These are phyloP conservation scores for Firmiana major DNA, from an alignment of 345 rosid species.

Conservation along the genomic window DNA sequence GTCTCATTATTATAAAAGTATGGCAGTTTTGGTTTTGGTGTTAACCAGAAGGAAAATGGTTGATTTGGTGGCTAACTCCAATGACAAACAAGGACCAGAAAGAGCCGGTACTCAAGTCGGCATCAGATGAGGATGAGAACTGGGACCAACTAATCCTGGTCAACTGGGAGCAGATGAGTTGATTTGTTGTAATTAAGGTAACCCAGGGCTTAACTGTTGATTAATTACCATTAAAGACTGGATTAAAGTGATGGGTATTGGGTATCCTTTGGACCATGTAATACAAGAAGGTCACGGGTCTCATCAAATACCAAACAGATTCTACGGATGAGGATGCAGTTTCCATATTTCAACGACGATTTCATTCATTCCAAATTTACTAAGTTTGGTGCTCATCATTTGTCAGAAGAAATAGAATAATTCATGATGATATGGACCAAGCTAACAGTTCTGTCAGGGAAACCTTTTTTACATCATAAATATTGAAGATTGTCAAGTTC, in stretches of 20 bases:
- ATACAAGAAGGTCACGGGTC: slow-evolving; percentile 14
- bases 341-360: neutral
- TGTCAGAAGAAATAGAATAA: neutral
- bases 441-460: neutral
- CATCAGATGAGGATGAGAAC: neutral
- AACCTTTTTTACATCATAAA: neutral
- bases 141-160: neutral
- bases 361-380: neutral
- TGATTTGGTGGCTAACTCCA: slow-evolving; percentile 54
- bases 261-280: neutral
- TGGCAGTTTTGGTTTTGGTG: slow-evolving; percentile 21
- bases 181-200: neutral
- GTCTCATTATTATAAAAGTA: slow-evolving; percentile 15
- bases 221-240: neutral
- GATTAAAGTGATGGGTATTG: neutral
- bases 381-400: slow-evolving; percentile 7
- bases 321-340: slow-evolving; percentile 4
- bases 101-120: slow-evolving; percentile 21
- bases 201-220: neutral
- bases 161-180: neutral
- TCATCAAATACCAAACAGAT: slow-evolving; percentile 21
- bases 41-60: slow-evolving; percentile 25
- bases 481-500: neutral
- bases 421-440: neutral
- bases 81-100: slow-evolving; percentile 3